Percentiles rank a stretch among this genome's conserved stretches.
These are phyloP conservation scores for Auricularia auricula-judae DNA, from an alignment of 768 basidiomycete species.

Conservation along the genomic window DNA sequence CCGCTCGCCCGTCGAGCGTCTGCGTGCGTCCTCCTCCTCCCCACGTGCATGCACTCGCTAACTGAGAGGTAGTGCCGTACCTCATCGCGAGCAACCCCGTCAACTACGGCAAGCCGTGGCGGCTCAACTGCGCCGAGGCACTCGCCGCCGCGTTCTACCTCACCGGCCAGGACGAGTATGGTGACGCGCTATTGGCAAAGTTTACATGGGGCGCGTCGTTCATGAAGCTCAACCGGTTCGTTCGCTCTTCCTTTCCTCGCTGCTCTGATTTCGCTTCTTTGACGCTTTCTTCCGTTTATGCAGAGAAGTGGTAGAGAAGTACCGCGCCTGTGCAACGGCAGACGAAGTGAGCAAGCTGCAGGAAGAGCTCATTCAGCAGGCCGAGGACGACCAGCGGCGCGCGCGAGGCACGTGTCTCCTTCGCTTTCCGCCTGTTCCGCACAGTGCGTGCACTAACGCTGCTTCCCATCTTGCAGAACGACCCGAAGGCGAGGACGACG, in stretches of 20 bases:
- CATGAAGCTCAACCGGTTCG: constrained; percentile 71
- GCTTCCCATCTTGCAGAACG: constrained; percentile 1
- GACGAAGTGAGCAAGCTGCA: constrained; percentile 51
- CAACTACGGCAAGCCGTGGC: constrained; percentile 97
- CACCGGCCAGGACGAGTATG: constrained; percentile 74
- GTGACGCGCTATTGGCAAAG: constrained; percentile 60
- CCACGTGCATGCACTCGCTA: background rate
- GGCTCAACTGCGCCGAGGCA: constrained; percentile 89
- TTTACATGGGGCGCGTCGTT: constrained; percentile 93
- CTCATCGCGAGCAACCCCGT: constrained; percentile 92
- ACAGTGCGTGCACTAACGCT: constrained; percentile 3
- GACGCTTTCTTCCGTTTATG: background rate
- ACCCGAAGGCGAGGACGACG: constrained; percentile 31
- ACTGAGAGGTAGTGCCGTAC: constrained; percentile 63
- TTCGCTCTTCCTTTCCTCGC: constrained; percentile 3
- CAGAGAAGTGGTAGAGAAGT: constrained; percentile 59
- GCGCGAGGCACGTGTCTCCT: constrained; percentile 30
- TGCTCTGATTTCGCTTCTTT: constrained; percentile 3
- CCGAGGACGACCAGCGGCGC: constrained; percentile 46
- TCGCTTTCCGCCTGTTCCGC: background rate
- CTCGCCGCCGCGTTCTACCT: constrained; percentile 94
- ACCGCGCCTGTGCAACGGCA: constrained; percentile 57
- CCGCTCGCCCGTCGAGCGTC: constrained; percentile 80
- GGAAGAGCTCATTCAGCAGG: constrained; percentile 56
- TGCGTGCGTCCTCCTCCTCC: constrained; percentile 44